phyloP scores from a whole-genome alignment of 495 filamentous ascomycete genomes.

The Penicillium coffeae region DNA sequence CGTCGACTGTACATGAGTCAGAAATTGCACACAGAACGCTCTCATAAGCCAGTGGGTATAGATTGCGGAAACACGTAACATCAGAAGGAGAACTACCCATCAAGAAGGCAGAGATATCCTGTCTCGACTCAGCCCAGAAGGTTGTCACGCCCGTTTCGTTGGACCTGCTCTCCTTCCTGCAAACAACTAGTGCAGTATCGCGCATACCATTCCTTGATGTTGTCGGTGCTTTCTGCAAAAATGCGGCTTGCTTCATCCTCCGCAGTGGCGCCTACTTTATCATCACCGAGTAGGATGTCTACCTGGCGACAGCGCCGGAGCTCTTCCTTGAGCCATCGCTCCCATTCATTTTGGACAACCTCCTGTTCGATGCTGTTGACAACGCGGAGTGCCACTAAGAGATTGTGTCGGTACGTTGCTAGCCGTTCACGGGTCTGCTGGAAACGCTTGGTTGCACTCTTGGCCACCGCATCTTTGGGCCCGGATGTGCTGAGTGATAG shows the following conservation, averaged over 20 bases:
- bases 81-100: background rate
- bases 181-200: slow-evolving; percentile 74
- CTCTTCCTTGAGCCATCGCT: slow-evolving; percentile 81
- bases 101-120: background rate
- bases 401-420: slow-evolving; percentile 82
- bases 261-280: slow-evolving; percentile 22
- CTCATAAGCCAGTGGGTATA: slow-evolving; percentile 31
- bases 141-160: slow-evolving; percentile 13
- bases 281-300: slow-evolving; percentile 43
- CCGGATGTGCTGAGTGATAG: slow-evolving; percentile 31
- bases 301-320: slow-evolving; percentile 62
- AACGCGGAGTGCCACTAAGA: slow-evolving; percentile 84
- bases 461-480: slow-evolving; percentile 43
- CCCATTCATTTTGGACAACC: slow-evolving; percentile 81
- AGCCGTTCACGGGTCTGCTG: slow-evolving; percentile 75
- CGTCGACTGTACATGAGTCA: slow-evolving; percentile 9
- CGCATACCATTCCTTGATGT: slow-evolving; percentile 60
- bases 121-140: slow-evolving; percentile 14
- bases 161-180: slow-evolving; percentile 47
- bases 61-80: background rate
- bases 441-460: slow-evolving; percentile 61
- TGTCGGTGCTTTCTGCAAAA: slow-evolving; percentile 42
- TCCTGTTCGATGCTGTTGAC: slow-evolving; percentile 87
- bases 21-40: slow-evolving; percentile 11
- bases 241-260: slow-evolving; percentile 23